Evolutionary conservation across 176 grass and related monocot genomes (phyloP).

Genomic region (Avena sativa): DNA sequence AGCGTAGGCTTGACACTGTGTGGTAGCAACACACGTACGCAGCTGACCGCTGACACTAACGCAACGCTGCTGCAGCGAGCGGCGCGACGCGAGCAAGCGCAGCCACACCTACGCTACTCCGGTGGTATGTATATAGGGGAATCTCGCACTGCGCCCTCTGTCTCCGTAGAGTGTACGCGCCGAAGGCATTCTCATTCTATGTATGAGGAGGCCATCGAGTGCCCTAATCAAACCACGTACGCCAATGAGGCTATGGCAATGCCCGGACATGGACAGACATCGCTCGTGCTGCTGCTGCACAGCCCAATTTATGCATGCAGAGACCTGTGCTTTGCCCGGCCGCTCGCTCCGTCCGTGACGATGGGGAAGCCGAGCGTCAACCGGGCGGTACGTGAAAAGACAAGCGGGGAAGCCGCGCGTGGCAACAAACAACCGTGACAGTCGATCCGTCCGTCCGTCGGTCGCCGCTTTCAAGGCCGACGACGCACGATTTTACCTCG

Average conservation of each 20-base stretch:
- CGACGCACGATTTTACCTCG: background rate
- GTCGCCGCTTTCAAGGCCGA: background rate
- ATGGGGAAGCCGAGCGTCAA: background rate
- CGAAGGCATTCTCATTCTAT: background rate
- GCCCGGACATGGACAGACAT: too few species aligned
- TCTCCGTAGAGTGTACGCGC: background rate
- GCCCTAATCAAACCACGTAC: constrained; percentile 4
- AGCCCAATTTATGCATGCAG: too few species aligned
- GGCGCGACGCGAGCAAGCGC: too few species aligned
- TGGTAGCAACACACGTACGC: background rate
- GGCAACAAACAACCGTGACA: background rate
- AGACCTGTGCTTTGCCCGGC: too few species aligned
- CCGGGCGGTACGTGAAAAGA: background rate
- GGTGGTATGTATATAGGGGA: background rate
- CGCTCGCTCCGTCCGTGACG: background rate
- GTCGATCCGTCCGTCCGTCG: background rate
- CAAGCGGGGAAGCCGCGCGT: background rate
- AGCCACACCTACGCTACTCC: background rate
- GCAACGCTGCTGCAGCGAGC: too few species aligned
- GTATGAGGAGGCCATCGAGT: constrained; percentile 8
- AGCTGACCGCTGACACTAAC: too few species aligned
- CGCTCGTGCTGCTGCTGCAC: too few species aligned
- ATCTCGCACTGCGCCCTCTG: background rate
- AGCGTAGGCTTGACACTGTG: background rate
- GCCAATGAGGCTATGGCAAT: too few species aligned